Base-by-base conservation (phyloP, 2,329 filamentous ascomycete species). In the Fusarium brachygibbosum region DNA sequence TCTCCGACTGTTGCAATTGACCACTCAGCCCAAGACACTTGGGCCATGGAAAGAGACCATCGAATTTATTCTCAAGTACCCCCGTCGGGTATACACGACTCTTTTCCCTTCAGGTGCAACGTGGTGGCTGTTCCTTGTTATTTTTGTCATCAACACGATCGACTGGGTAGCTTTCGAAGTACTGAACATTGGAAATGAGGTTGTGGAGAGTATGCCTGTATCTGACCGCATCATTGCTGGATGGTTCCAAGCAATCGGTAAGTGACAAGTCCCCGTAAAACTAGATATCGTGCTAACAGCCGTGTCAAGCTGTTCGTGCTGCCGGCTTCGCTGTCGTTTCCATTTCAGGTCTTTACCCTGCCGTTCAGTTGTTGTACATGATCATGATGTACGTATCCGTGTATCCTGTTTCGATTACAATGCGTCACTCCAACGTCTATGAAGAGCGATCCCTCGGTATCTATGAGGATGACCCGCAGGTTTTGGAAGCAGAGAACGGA, bases 371-470 rank as follows among this genome's bases (percentile, higher is more conserved):
- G 1, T 77, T 88, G 3, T 90, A 88, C 70, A 81, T 90, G 14
- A 83, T 90, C 57, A 88, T 90, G 81, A 90, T 90, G 87, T 91
- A 90, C 76, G 86, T 90, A 41, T 87, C 87, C 1, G 86, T 85
- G 4, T 90, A 88, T 63, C 88, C 89, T 0, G 84, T 90, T 23
- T 85, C 87, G 28, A 87, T 90, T 61, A 88, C 86, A 1, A 87
- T 90, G 79, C 86, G 90, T 29, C 88, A 90, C 74, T 90, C 89
- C 38, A 92, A 92, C 73, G 87, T 91, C 31, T 93, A 93, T 74
- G 90, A 92, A 75, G 90, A 93, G 72, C 83, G 88, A 9, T 89
- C 87, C 0, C 80, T 92, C 3, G 89, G 89, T 0, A 85, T 90
- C 32, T 87, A 89, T 61, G 78, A 78, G 41, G 79, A 82, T 25